Evolutionary conservation across 352 stramenopile species (phyloP), one percentile per base, ranked within the genome.

Genomic region (Bremia lactucae): DNA sequence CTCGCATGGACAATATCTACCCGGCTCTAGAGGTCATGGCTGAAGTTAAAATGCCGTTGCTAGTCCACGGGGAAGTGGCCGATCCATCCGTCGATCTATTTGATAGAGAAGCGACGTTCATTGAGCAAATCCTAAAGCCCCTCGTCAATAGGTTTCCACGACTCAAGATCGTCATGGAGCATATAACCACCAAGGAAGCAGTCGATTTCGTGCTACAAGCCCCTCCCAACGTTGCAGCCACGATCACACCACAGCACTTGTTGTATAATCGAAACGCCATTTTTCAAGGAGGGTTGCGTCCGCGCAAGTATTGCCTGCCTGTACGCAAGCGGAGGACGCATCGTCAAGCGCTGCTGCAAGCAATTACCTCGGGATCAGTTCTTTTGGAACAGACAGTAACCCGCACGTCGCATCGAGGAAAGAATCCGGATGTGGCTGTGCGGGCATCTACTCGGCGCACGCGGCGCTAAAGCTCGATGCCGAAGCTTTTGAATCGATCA

Each of bases 291-390:
- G 96, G 96, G 0, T 69, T 99, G 29, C 84, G 83, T 46, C 96
- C 96, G n/a, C 96, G 99, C 70, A 97, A 98, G 68, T 99, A 99
- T 74, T 99, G 96, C 52, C 67, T 99, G n/a, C 96, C 96, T 1
- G 96, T 99, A 51, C 76, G 99, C 28, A 99, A 99, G 78, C 82
- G 81, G 31, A 88, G 97, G 75, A 67, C 76, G 62, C 87, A 96
- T 66, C 81, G 92, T 31, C 68, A 79, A 49, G 92, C 94, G 39
- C 66, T 98, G 28, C 55, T 98, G 1, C 45, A 83, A 13, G 94
- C 92, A 0, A 78, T 96, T 6, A 87, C 75, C 1, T 96, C 76
- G 33, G 96, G 95, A 35, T 40, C 98, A 98, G 71, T 98, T 99
- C 59, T 99, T 99, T 98, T 3, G 96, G 96, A 15, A 99, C 96